These are phyloP conservation scores for Paecilomyces sp. DNA, from an alignment of 2,329 filamentous ascomycete species.

Conservation along the genomic window DNA sequence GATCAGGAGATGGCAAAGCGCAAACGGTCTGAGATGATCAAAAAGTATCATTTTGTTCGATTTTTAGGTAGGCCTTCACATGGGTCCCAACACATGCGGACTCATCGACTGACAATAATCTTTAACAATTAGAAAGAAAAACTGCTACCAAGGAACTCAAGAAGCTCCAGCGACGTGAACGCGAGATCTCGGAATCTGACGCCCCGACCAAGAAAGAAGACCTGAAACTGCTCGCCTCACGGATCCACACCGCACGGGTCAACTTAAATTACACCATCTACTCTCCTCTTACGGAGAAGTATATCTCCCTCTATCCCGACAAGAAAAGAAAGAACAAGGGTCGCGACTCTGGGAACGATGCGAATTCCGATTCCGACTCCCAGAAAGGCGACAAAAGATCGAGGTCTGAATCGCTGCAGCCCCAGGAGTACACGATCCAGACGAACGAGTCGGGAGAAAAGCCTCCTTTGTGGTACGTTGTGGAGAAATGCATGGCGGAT, in stretches of 20 bases:
- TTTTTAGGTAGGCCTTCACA: constrained; percentile 45
- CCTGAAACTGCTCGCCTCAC: constrained; percentile 18
- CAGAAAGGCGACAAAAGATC: constrained; percentile 13
- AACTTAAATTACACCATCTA: constrained; percentile 59
- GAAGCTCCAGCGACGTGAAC: constrained; percentile 27
- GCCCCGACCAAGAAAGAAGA: constrained; percentile 20
- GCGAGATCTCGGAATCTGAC: constrained; percentile 28
- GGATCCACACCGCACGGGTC: constrained; percentile 45
- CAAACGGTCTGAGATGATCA: constrained; percentile 49
- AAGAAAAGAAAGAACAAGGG: constrained; percentile 21
- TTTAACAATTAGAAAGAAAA: constrained; percentile 29
- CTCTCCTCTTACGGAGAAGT: constrained; percentile 53
- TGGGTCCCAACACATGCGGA: background rate
- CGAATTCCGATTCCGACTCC: constrained; percentile 10
- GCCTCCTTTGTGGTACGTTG: constrained; percentile 37
- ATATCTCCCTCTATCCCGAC: constrained; percentile 49
- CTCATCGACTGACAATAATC: constrained; percentile 5
- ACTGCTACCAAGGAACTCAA: constrained; percentile 33
- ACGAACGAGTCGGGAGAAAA: constrained; percentile 12
- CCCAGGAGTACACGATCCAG: background rate
- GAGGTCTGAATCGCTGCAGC: background rate
- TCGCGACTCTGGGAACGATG: constrained; percentile 1
- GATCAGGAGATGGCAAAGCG: constrained; percentile 42
- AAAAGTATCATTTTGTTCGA: constrained; percentile 59
- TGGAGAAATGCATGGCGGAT: constrained; percentile 39